phyloP scores from a whole-genome alignment of 129 eudicot genomes.

The Oenanthe sinensis region DNA sequence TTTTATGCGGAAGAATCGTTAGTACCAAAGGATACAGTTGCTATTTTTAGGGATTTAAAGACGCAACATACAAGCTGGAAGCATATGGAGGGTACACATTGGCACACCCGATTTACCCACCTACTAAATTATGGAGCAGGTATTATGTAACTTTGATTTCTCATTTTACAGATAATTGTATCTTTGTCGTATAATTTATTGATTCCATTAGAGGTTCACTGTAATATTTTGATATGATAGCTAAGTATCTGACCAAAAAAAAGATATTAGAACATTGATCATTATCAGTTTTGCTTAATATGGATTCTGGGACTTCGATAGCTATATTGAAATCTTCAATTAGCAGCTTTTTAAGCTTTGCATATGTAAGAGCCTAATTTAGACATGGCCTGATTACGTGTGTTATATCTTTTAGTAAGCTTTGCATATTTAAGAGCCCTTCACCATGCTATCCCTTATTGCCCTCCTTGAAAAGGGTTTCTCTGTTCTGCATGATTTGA shows the following conservation, averaged over 20 bases:
- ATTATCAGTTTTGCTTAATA: not conserved
- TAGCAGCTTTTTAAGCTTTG: not conserved
- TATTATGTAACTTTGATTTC: conserved; percentile 14
- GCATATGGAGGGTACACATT: conserved; percentile 82
- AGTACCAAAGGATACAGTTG: conserved; percentile 39
- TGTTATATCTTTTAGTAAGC: not conserved
- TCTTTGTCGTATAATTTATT: not conserved
- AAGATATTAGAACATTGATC: not conserved
- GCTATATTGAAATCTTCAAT: not conserved
- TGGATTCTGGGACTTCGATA: not conserved
- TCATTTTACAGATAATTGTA: not conserved
- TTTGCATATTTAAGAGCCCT: not conserved
- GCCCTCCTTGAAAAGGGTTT: not conserved
- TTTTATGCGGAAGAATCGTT: conserved; percentile 46
- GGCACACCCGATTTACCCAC: conserved; percentile 91
- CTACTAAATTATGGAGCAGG: conserved; percentile 91
- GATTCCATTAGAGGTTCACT: not conserved
- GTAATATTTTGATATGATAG: not conserved
- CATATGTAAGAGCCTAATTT: not conserved
- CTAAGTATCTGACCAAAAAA: not conserved
- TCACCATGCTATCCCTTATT: not conserved
- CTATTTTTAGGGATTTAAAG: conserved; percentile 56
- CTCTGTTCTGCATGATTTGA: no score
- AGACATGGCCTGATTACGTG: not conserved
- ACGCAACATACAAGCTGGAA: conserved; percentile 58